A percentile compares a stretch with the other conserved stretches of the same genome.
phyloP scores from a whole-genome alignment of 2,329 filamentous ascomycete genomes.

The Pyrenochaeta sp. region DNA sequence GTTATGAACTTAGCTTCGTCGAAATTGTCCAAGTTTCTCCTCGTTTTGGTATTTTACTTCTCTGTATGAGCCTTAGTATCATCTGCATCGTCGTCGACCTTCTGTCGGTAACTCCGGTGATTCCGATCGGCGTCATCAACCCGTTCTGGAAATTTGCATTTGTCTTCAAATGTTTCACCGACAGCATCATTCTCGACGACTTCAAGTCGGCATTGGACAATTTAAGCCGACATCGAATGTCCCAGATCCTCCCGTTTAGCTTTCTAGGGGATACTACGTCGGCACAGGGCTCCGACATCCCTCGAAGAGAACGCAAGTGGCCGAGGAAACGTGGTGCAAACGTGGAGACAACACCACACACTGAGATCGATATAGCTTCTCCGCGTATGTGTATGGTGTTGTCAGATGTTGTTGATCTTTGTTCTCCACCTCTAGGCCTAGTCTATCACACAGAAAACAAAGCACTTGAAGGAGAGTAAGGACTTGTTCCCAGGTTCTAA shows the following conservation, averaged over 20 bases:
- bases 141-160: slow-evolving; percentile 69
- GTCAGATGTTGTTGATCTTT: neutral
- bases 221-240: slow-evolving; percentile 1
- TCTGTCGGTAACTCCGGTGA: slow-evolving; percentile 61
- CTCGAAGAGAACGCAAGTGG: slow-evolving; percentile 1
- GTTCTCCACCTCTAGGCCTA: neutral
- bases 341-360: neutral
- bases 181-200: slow-evolving; percentile 69
- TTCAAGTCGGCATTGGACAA: slow-evolving; percentile 64
- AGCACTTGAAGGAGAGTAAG: neutral
- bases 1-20: slow-evolving; percentile 63
- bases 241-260: slow-evolving; percentile 2
- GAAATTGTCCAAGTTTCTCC: slow-evolving; percentile 66
- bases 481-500: neutral
- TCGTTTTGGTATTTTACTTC: slow-evolving; percentile 67
- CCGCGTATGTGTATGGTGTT: neutral
- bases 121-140: slow-evolving; percentile 60
- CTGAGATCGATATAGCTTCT: neutral
- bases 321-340: neutral
- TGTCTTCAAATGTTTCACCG: slow-evolving; percentile 70
- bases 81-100: slow-evolving; percentile 67
- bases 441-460: neutral
- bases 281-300: neutral
- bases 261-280: neutral
- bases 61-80: slow-evolving; percentile 65